Conservation (phyloP, 768 basidiomycete species). For the Boletus rufocinnamomeus region DNA sequence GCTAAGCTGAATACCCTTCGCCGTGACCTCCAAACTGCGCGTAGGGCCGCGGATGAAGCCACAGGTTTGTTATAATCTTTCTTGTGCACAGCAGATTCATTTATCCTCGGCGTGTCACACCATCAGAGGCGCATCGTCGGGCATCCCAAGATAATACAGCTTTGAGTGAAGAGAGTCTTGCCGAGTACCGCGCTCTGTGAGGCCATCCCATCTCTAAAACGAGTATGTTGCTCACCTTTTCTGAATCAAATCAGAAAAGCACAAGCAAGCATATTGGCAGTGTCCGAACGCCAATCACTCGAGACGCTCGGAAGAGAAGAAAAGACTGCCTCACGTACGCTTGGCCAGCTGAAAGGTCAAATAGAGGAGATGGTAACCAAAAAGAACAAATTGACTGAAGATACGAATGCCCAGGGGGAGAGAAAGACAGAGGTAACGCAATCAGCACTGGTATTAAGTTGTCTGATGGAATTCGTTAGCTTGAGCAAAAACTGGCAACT, state of each 20-base stretch:
- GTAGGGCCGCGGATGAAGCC: slow-evolving; percentile 71
- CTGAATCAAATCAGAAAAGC: slow-evolving; percentile 59
- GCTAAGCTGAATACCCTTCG: slow-evolving; percentile 56
- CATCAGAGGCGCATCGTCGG: slow-evolving; percentile 69
- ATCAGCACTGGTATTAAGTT: not conserved
- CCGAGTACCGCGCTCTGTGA: slow-evolving; percentile 62
- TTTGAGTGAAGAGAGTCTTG: slow-evolving; percentile 79
- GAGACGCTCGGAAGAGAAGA: slow-evolving; percentile 82
- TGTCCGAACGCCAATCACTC: slow-evolving; percentile 84
- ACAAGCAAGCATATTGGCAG: slow-evolving; percentile 73
- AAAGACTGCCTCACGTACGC: slow-evolving; percentile 66
- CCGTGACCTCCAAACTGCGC: slow-evolving; percentile 66
- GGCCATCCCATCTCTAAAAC: not conserved
- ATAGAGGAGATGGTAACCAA: slow-evolving; percentile 64
- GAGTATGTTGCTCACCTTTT: slow-evolving; percentile 5
- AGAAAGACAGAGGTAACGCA: slow-evolving; percentile 58
- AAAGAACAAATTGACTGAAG: slow-evolving; percentile 55
- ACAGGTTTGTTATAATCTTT: slow-evolving; percentile 54
- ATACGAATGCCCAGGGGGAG: slow-evolving; percentile 47
- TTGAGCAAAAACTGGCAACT: slow-evolving; percentile 59
- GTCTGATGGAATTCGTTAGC: slow-evolving; percentile 30
- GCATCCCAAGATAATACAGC: slow-evolving; percentile 75
- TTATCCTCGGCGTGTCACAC: slow-evolving; percentile 12
- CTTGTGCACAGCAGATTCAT: not conserved
- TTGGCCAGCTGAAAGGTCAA: slow-evolving; percentile 68